phyloP scores from a whole-genome alignment of 73 alveolate species.

The Paraurostyla sp. region DNA sequence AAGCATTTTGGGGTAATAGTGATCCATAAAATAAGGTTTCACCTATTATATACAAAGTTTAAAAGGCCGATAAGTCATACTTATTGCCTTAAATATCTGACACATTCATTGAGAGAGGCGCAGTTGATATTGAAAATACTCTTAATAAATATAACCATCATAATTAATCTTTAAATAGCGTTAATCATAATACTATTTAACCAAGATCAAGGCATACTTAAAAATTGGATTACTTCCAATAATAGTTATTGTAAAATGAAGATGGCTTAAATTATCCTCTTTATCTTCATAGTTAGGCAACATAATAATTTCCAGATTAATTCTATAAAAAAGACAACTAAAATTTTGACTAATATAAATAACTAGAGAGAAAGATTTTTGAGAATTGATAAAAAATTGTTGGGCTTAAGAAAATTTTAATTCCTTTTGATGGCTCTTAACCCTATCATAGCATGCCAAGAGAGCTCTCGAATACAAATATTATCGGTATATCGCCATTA shows the following conservation, averaged over 20 bases:
- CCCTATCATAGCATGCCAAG: background rate
- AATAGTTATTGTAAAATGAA: background rate
- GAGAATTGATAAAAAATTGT: constrained; percentile 20
- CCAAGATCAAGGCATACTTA: background rate
- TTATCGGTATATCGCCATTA: too few relatives aligned
- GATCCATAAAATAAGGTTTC: too few relatives aligned
- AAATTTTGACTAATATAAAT: background rate
- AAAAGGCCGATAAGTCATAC: too few relatives aligned
- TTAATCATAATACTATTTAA: background rate
- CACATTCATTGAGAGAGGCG: too few relatives aligned
- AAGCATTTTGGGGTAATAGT: too few relatives aligned
- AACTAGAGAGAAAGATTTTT: background rate
- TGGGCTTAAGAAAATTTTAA: background rate
- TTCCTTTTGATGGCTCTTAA: constrained; percentile 1
- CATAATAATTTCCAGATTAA: constrained; percentile 7
- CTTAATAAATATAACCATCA: too few relatives aligned
- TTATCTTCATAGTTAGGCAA: background rate
- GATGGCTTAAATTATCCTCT: constrained; percentile 1
- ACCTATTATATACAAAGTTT: too few relatives aligned
- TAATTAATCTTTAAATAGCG: too few relatives aligned
- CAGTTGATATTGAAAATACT: too few relatives aligned
- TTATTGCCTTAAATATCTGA: too few relatives aligned
- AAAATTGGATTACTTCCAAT: background rate
- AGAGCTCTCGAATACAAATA: background rate
- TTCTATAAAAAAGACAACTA: background rate